These are phyloP conservation scores for Trichoderma sp. DNA, from an alignment of 2,329 filamentous ascomycete genomes.

Conservation along the genomic window DNA sequence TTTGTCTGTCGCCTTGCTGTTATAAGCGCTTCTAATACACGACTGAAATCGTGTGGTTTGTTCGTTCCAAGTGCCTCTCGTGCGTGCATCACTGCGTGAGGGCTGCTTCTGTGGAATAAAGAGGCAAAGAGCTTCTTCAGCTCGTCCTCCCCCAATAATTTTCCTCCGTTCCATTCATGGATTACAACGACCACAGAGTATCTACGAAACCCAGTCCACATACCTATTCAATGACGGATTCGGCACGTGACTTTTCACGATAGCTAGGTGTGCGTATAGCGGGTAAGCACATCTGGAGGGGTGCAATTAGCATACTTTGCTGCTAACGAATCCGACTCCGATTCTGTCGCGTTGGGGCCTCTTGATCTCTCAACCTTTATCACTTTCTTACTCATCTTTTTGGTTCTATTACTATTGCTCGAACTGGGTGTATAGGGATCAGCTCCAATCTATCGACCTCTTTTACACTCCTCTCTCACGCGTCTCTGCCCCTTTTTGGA, in stretches of 20 bases:
- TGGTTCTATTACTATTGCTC: slow-evolving; percentile 1
- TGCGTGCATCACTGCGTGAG: no score
- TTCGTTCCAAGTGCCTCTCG: no score
- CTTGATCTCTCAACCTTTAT: background rate
- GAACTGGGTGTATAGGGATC: background rate
- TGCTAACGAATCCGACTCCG: slow-evolving; percentile 3
- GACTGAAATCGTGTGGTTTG: no score
- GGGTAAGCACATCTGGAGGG: background rate
- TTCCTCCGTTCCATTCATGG: no score
- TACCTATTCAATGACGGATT: no score
- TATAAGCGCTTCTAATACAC: no score
- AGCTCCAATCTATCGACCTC: background rate
- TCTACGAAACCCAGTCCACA: no score
- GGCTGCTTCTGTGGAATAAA: no score
- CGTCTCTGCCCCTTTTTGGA: background rate
- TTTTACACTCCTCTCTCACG: background rate
- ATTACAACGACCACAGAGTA: no score
- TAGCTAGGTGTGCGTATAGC: background rate
- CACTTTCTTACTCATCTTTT: background rate
- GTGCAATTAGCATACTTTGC: slow-evolving; percentile 17
- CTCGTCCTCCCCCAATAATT: no score
- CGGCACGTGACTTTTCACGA: background rate
- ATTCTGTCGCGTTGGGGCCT: slow-evolving; percentile 13
- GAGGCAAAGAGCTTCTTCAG: no score
- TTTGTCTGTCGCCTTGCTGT: no score